Evolutionary conservation across 2,329 filamentous ascomycete species (phyloP).

Genomic region (Pseudogymnoascus sp.): DNA sequence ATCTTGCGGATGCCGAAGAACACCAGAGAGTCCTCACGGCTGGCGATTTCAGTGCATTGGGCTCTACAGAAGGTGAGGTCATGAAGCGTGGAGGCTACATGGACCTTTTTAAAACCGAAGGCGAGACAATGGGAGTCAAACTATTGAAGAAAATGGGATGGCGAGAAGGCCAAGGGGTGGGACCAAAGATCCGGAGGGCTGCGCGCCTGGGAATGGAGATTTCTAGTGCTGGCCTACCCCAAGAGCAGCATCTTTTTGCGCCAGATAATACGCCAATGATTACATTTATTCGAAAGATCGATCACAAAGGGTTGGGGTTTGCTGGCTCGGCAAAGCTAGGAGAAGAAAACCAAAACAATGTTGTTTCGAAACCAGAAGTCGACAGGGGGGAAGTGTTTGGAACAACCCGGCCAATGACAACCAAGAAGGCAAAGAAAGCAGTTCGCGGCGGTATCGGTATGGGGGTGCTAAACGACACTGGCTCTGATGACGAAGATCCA

Average conservation of each 20-base stretch:
- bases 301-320: conserved; percentile 63
- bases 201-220: conserved; percentile 52
- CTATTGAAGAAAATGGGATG: conserved; percentile 90
- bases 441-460: conserved; percentile 68
- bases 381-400: conserved; percentile 33
- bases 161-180: conserved; percentile 88
- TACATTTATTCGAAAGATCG: conserved; percentile 53
- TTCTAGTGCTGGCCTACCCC: conserved; percentile 30
- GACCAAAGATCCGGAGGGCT: conserved; percentile 69
- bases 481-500: conserved; percentile 89
- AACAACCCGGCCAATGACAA: conserved; percentile 13
- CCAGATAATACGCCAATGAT: conserved; percentile 71
- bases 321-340: conserved; percentile 47
- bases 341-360: conserved; percentile 17
- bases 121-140: conserved; percentile 80
- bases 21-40: conserved; percentile 64
- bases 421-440: conserved; percentile 44
- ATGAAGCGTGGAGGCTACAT: conserved; percentile 46
- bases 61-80: conserved; percentile 51
- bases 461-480: conserved; percentile 82
- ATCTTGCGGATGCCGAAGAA: conserved; percentile 79
- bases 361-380: conserved; percentile 20
- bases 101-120: conserved; percentile 61
- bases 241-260: conserved; percentile 65
- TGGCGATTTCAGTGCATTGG: conserved; percentile 66